These are phyloP conservation scores for Leishmania amazonensis DNA, from an alignment of 208 protist species.

Conservation along the genomic window DNA sequence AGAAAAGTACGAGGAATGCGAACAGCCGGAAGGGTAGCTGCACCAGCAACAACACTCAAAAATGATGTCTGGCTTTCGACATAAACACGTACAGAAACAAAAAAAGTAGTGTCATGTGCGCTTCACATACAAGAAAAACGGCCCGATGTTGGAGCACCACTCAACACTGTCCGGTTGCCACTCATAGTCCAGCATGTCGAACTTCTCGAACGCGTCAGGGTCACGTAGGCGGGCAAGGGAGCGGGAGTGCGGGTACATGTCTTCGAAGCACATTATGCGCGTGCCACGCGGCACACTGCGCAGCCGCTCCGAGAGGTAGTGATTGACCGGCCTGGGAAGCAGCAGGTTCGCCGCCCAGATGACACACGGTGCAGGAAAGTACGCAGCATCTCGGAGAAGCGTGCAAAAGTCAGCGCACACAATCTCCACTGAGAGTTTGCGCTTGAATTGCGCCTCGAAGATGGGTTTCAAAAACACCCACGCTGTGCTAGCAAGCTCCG, in stretches of 20 bases:
- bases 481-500: conserved; percentile 53
- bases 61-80: not conserved
- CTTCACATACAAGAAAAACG: conserved; percentile 64
- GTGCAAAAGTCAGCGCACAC: conserved; percentile 72
- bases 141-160: conserved; percentile 62
- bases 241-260: conserved; percentile 78
- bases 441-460: conserved; percentile 46
- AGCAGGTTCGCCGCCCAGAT: conserved; percentile 84
- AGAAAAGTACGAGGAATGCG: not conserved
- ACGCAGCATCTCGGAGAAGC: conserved; percentile 34
- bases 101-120: conserved; percentile 7
- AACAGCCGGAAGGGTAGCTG: not conserved
- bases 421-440: conserved; percentile 59
- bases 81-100: conserved; percentile 3
- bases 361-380: conserved; percentile 46
- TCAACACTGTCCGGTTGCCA: conserved; percentile 79
- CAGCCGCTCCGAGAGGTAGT: conserved; percentile 76
- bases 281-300: conserved; percentile 49
- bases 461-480: conserved; percentile 52
- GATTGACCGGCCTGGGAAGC: conserved; percentile 65
- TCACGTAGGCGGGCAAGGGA: conserved; percentile 60
- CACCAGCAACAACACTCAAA: not conserved
- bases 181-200: conserved; percentile 71
- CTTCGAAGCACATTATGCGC: conserved; percentile 79
- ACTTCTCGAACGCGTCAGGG: conserved; percentile 75